phyloP scores from a whole-genome alignment of 164 flowering plant species.

The Tinospora cordifolia region DNA sequence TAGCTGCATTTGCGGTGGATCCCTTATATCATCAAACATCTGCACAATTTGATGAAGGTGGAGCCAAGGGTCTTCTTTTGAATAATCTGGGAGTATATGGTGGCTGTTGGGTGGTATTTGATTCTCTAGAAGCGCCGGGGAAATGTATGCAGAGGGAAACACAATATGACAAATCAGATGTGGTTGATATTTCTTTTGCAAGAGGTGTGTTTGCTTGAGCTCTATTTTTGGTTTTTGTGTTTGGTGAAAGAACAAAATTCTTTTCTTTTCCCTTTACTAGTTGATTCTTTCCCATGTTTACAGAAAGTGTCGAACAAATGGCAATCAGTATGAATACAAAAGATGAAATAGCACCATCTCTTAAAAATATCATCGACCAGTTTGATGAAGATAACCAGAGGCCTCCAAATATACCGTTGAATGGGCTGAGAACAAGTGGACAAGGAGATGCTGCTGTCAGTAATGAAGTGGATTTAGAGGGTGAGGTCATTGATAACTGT shows the following conservation, averaged over 20 bases:
- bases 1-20: constrained; percentile 90
- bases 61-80: constrained; percentile 88
- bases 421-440: constrained; percentile 23
- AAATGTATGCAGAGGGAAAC: constrained; percentile 32
- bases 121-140: constrained; percentile 84
- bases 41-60: constrained; percentile 99
- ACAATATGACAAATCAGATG: constrained; percentile 30
- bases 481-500: constrained; percentile 34
- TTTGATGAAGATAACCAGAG: constrained; percentile 65
- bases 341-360: constrained; percentile 76
- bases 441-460: constrained; percentile 19
- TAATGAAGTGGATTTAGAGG: constrained; percentile 18
- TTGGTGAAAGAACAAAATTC: constrained; percentile 1
- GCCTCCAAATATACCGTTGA: constrained; percentile 33
- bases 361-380: constrained; percentile 45
- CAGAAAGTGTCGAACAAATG: constrained; percentile 76
- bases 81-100: constrained; percentile 95
- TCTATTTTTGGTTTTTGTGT: not conserved
- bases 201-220: constrained; percentile 41
- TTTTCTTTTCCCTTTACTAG: not conserved
- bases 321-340: constrained; percentile 36
- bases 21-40: constrained; percentile 96
- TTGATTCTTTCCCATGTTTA: constrained; percentile 12
- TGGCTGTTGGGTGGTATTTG: constrained; percentile 82
- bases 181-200: constrained; percentile 72